Evolutionary conservation across 1,284 basidiomycete species (phyloP).

Genomic region (Trametes hirsuta): DNA sequence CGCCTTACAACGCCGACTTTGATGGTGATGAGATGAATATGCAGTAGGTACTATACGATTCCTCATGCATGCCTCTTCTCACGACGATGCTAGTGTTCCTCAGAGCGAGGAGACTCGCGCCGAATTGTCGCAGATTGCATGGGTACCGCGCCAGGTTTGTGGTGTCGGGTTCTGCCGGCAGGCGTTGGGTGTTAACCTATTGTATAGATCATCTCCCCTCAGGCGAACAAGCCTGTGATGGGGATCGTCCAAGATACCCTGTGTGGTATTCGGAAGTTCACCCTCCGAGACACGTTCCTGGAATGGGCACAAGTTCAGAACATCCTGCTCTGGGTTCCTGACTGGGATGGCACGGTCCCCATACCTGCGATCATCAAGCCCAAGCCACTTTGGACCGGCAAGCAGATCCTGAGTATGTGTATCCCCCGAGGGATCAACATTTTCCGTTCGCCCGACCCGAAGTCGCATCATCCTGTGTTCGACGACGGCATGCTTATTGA

Average conservation of each 20-base stretch:
- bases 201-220: conserved; percentile 94
- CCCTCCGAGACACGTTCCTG: conserved; percentile 90
- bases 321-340: conserved; percentile 95
- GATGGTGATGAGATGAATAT: conserved; percentile 99
- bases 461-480: conserved; percentile 80
- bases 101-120: conserved; percentile 99
- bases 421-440: conserved; percentile 99
- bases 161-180: background rate
- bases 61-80: conserved; percentile 1
- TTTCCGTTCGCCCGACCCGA: conserved; percentile 76
- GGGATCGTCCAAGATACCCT: conserved; percentile 99
- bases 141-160: conserved; percentile 93
- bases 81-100: conserved; percentile 69
- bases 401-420: conserved; percentile 93
- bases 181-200: background rate
- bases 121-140: conserved; percentile 96
- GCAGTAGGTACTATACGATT: conserved; percentile 68
- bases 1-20: conserved; percentile 97
- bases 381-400: conserved; percentile 97
- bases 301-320: conserved; percentile 97
- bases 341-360: conserved; percentile 95
- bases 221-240: conserved; percentile 99
- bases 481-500: conserved; percentile 98
- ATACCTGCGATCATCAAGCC: conserved; percentile 96
- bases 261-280: conserved; percentile 97